Evolutionary conservation across 2,329 filamentous ascomycete genomes (phyloP).

Genomic region (Aspergillus nomiae): DNA sequence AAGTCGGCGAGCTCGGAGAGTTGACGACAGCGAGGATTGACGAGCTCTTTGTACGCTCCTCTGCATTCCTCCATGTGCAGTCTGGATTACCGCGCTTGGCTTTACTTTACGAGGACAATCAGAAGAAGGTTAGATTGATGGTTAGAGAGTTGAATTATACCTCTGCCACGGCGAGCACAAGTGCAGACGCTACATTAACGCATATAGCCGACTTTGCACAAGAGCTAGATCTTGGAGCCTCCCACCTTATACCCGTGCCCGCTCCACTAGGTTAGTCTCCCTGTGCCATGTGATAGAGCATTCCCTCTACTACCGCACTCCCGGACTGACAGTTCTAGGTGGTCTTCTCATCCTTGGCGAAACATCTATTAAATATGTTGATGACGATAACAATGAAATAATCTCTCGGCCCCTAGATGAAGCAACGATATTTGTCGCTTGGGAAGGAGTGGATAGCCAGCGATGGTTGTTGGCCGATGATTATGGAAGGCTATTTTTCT

Average conservation of each 20-base stretch:
- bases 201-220: conserved; percentile 54
- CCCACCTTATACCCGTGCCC: conserved; percentile 63
- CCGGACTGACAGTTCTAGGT: conserved; percentile 53
- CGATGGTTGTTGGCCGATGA: conserved; percentile 90
- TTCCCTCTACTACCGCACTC: conserved; percentile 35
- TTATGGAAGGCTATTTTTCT: conserved; percentile 80
- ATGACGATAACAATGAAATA: conserved; percentile 70
- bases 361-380: conserved; percentile 81
- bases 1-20: conserved; percentile 61
- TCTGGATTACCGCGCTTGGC: conserved; percentile 61
- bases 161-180: conserved; percentile 46
- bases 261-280: conserved; percentile 52
- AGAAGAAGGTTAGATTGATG: conserved; percentile 57
- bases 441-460: conserved; percentile 79
- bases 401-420: conserved; percentile 68
- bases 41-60: conserved; percentile 68
- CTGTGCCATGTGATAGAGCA: background rate
- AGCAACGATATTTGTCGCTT: conserved; percentile 85
- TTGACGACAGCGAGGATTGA: conserved; percentile 64
- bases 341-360: conserved; percentile 76
- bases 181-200: conserved; percentile 56
- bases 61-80: conserved; percentile 63
- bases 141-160: conserved; percentile 58
- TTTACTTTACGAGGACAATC: conserved; percentile 65
- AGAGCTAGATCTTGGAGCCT: conserved; percentile 61